Conservation (phyloP, 2,329 filamentous ascomycete species). For the Penicillium sp. region DNA sequence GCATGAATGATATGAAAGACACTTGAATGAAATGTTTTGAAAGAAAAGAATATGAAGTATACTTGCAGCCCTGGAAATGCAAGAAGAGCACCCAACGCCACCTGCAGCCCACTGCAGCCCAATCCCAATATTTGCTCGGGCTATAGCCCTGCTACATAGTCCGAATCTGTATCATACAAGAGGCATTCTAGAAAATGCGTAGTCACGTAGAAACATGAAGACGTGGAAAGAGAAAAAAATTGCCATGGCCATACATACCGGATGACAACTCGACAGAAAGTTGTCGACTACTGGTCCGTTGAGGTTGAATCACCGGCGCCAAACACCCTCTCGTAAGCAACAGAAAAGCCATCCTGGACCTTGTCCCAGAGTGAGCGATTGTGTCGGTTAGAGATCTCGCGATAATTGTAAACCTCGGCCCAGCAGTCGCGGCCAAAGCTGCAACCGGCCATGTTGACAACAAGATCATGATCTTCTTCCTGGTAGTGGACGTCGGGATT, state of each 20-base stretch:
- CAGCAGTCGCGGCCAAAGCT: slow-evolving; percentile 97
- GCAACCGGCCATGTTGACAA: slow-evolving; percentile 98
- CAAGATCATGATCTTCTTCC: slow-evolving; percentile 81
- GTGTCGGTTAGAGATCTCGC: slow-evolving; percentile 85
- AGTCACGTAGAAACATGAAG: slow-evolving; percentile 6
- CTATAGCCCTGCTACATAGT: background rate
- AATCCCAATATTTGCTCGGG: slow-evolving; percentile 8
- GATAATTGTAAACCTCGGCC: slow-evolving; percentile 96
- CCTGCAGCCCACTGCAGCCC: slow-evolving; percentile 2
- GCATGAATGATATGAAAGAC: too few relatives aligned
- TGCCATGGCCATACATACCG: too few relatives aligned
- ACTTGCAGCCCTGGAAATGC: background rate
- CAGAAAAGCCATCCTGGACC: slow-evolving; percentile 39
- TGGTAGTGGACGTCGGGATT: slow-evolving; percentile 84
- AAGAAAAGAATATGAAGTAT: background rate
- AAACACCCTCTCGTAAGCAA: slow-evolving; percentile 26
- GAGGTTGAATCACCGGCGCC: background rate
- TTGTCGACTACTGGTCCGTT: background rate
- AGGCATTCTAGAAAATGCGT: slow-evolving; percentile 4
- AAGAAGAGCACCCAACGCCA: background rate
- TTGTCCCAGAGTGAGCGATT: slow-evolving; percentile 83
- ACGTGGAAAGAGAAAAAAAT: background rate
- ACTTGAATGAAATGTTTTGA: too few relatives aligned
- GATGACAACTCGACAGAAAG: too few relatives aligned
- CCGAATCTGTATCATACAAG: slow-evolving; percentile 16